Percentiles rank a stretch among this genome's conserved stretches.
phyloP scores from a whole-genome alignment of 768 basidiomycete species.

The Panus rudis region DNA sequence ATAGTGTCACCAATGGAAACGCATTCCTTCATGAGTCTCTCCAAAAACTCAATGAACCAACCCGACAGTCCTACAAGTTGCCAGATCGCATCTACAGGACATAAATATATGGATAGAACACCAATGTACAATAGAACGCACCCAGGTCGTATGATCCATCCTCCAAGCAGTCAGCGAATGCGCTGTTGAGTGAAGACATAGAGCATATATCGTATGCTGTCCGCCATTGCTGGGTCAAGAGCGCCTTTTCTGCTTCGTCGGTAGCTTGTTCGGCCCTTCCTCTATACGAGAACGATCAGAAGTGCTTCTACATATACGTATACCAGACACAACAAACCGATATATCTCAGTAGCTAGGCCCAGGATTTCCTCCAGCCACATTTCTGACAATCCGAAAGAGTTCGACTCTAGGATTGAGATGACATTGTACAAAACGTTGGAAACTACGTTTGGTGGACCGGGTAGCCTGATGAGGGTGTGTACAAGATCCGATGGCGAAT shows the following conservation, averaged over 20 bases:
- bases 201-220: slow-evolving; percentile 65
- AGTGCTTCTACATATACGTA: neutral
- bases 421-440: slow-evolving; percentile 40
- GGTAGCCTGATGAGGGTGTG: slow-evolving; percentile 44
- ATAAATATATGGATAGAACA: neutral
- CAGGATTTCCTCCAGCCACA: slow-evolving; percentile 46
- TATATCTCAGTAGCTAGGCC: slow-evolving; percentile 37
- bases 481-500: slow-evolving; percentile 52
- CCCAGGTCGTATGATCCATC: slow-evolving; percentile 58
- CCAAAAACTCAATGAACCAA: slow-evolving; percentile 58
- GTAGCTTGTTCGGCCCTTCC: slow-evolving; percentile 22
- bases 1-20: slow-evolving; percentile 30
- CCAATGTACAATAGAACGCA: slow-evolving; percentile 20
- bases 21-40: slow-evolving; percentile 53
- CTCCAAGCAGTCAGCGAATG: slow-evolving; percentile 63
- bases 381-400: slow-evolving; percentile 31
- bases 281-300: slow-evolving; percentile 14
- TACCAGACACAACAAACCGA: slow-evolving; percentile 19
- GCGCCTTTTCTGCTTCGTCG: slow-evolving; percentile 31
- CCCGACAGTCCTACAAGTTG: slow-evolving; percentile 54
- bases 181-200: slow-evolving; percentile 48
- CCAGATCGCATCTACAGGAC: slow-evolving; percentile 58
- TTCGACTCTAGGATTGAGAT: slow-evolving; percentile 40
- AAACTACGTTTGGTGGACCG: slow-evolving; percentile 34
- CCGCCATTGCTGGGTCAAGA: slow-evolving; percentile 43